Conservation (phyloP, 2,329 filamentous ascomycete genomes). For the Pseudogymnoascus sp. region DNA sequence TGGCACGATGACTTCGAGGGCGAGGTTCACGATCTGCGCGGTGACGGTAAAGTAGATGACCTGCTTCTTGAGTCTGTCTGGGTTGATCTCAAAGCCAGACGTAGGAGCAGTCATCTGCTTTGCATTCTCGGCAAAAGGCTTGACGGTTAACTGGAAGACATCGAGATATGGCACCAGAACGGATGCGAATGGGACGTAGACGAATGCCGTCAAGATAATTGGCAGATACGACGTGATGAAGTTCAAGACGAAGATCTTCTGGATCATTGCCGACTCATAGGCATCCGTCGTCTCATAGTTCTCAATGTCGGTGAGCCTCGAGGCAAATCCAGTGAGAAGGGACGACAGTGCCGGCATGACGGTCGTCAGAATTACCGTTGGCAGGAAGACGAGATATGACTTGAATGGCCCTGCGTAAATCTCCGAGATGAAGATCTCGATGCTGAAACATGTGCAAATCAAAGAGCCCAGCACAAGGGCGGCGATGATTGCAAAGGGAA, state of each 20-base stretch:
- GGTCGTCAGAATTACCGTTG: constrained; percentile 77
- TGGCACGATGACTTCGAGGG: constrained; percentile 75
- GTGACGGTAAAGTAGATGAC: constrained; percentile 96
- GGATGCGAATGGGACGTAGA: constrained; percentile 87
- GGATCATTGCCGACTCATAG: constrained; percentile 74
- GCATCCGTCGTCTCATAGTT: constrained; percentile 87
- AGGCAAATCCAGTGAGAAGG: constrained; percentile 67
- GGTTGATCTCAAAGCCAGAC: constrained; percentile 69
- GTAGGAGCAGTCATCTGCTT: constrained; percentile 53
- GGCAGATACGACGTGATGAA: constrained; percentile 94
- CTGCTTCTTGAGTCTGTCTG: constrained; percentile 73
- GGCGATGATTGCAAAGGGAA: constrained; percentile 71
- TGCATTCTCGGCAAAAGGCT: constrained; percentile 65
- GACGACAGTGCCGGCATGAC: constrained; percentile 70
- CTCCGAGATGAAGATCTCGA: constrained; percentile 93
- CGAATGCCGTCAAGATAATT: constrained; percentile 84
- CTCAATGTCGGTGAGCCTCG: constrained; percentile 69
- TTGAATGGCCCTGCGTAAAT: constrained; percentile 88
- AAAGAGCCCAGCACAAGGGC: constrained; percentile 65
- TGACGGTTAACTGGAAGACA: constrained; percentile 66
- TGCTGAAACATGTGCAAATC: constrained; percentile 78
- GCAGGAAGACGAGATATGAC: constrained; percentile 75
- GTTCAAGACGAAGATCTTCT: constrained; percentile 92
- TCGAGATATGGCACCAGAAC: constrained; percentile 79
- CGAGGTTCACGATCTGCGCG: constrained; percentile 81